Percentiles rank a stretch among this genome's conserved stretches.
Conservation (phyloP, 148 eudicot genomes). For the Rhododendron simsii region DNA sequence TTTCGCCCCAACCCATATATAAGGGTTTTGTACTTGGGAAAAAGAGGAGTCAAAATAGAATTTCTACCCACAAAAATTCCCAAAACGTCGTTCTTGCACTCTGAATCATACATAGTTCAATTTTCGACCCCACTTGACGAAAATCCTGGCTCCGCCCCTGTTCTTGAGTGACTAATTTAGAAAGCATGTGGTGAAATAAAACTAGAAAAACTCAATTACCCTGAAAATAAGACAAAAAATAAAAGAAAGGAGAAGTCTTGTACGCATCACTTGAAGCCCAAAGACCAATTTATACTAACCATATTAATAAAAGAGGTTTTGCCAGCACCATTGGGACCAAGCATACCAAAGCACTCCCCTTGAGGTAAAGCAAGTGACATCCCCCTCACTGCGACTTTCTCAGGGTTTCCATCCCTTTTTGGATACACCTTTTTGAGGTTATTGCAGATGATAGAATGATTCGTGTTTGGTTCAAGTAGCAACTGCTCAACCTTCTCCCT, state of each 20-base stretch:
- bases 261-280: not conserved
- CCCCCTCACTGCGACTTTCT: slow-evolving; percentile 80
- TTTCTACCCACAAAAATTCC: too few relatives aligned
- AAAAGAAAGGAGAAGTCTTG: not conserved
- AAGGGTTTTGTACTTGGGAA: too few relatives aligned
- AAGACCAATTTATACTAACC: slow-evolving; percentile 42
- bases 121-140: too few relatives aligned
- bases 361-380: slow-evolving; percentile 81
- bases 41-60: too few relatives aligned
- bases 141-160: too few relatives aligned
- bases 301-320: slow-evolving; percentile 90
- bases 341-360: slow-evolving; percentile 99
- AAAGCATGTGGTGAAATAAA: not conserved
- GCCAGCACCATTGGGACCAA: slow-evolving; percentile 98
- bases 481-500: slow-evolving; percentile 74
- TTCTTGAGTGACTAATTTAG: not conserved
- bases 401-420: slow-evolving; percentile 87
- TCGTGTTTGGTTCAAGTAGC: slow-evolving; percentile 45
- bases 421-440: slow-evolving; percentile 76
- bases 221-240: not conserved
- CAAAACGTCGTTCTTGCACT: too few relatives aligned
- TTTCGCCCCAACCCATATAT: too few relatives aligned
- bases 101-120: too few relatives aligned
- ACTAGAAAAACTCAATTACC: not conserved
- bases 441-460: slow-evolving; percentile 56